Base-by-base conservation (phyloP, 768 basidiomycete species). In the Mycena polygramma region DNA sequence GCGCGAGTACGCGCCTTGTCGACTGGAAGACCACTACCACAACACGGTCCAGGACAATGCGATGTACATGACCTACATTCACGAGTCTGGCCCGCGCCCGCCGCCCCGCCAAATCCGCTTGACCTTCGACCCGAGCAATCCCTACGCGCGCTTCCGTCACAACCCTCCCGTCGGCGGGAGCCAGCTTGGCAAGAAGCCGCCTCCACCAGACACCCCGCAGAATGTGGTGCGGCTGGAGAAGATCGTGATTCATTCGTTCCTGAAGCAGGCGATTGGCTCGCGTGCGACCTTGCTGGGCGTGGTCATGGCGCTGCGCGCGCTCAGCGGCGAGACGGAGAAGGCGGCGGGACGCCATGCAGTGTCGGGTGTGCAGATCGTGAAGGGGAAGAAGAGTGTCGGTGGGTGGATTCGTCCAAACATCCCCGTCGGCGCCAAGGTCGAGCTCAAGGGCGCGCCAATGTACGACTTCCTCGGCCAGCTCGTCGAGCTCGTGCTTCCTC, bases 61-160 rank as follows among this genome's bases (percentile, higher is more conserved):
- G 75, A 90, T 99, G 88, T 99, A 99, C 87, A 92, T 98, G 88
- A 93, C 92, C 62, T 98, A 98, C 84, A 83, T 88, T 58, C 97
- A 98, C 81, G 86, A 91, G 75, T 81, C 84, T 51, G 83, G 79
- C n/a, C 81, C 86, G 7, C 87, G 85, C 54, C 86, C 87, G 15
- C 81, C 86, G 14, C 85, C 85, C 11, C 88, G 90, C 68, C 80
- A 85, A 60, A 90, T 91, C 69, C 89, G 90, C 59, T 88, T 90
- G 70, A 88, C 83, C 20, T 94, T 89, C 82, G 91, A 96, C 84
- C 91, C 92, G 7, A 75, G 86, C 39, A 88, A 96, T 77, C 95
- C 96, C 0, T 98, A 96, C 84, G 86, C 91, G 43, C 91, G 91
- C 81, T 88, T 93, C 81, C 87, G 96, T 24, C 79, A 87, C 75